Percentiles rank a stretch among this genome's conserved stretches.
Conservation (phyloP, 1,139 yeast genomes). For the Geotrichum candidum region DNA sequence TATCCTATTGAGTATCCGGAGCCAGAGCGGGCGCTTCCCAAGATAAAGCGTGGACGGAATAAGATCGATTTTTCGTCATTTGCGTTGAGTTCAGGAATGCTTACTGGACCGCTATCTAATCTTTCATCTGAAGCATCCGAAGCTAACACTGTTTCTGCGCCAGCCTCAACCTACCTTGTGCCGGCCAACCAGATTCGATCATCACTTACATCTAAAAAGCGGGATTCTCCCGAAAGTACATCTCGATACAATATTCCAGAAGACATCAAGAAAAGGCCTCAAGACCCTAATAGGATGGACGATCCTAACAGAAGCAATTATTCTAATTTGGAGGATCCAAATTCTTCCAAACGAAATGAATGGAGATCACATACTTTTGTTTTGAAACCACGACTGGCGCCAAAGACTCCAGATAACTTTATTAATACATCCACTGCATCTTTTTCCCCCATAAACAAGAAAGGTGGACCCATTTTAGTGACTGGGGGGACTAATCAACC, state of each 20-base stretch:
- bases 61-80: not conserved
- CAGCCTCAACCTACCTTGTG: not conserved
- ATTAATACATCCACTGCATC: not conserved
- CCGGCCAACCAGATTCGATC: not conserved
- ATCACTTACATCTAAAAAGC: not conserved
- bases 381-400: constrained; percentile 1
- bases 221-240: not conserved
- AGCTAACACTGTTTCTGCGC: not conserved
- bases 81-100: not conserved
- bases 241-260: not conserved
- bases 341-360: not conserved
- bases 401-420: not conserved
- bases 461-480: not conserved
- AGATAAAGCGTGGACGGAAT: not conserved
- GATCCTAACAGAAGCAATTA: not conserved
- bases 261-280: not conserved
- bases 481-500: not conserved
- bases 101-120: constrained; percentile 5
- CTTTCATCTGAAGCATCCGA: not conserved
- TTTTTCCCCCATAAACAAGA: not conserved
- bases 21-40: constrained; percentile 2
- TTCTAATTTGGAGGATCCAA: not conserved
- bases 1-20: constrained; percentile 8
- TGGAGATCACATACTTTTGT: constrained; percentile 7
- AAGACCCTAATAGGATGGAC: not conserved